Evolutionary conservation across 805 yeast species (phyloP).

Genomic region (Teunomyces stri): DNA sequence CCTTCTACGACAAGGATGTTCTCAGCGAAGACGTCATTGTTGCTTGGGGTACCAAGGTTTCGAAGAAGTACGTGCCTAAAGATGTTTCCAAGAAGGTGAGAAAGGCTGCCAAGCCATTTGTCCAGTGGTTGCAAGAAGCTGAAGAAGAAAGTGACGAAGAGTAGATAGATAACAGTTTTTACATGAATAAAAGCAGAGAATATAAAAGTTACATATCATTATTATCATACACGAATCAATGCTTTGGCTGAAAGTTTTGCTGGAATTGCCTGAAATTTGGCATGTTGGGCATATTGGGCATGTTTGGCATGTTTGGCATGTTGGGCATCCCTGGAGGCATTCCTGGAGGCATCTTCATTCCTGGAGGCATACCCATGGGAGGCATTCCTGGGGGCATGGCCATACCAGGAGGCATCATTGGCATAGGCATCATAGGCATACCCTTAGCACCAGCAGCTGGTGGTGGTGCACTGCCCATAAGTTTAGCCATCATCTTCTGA

Average conservation of each 20-base stretch:
- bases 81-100: conserved; percentile 90
- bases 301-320: conserved; percentile 21
- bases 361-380: conserved; percentile 6
- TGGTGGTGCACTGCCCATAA: conserved; percentile 40
- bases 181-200: background rate
- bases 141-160: conserved; percentile 77
- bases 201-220: background rate
- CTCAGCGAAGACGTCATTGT: conserved; percentile 77
- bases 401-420: conserved; percentile 17
- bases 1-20: conserved; percentile 79
- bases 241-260: conserved; percentile 3
- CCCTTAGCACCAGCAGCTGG: conserved; percentile 10
- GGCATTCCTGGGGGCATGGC: conserved; percentile 14
- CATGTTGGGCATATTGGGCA: conserved; percentile 17
- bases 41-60: conserved; percentile 87
- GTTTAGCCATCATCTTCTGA: conserved; percentile 68
- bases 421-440: conserved; percentile 23
- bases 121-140: conserved; percentile 93
- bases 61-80: conserved; percentile 91
- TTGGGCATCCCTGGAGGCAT: conserved; percentile 19
- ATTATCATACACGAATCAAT: conserved; percentile 3
- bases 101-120: conserved; percentile 93
- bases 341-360: conserved; percentile 9
- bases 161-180: conserved; percentile 19
- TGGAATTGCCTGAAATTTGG: conserved; percentile 10